phyloP scores from a whole-genome alignment of 2,329 filamentous ascomycete species.

The Exophiala oligosperma region DNA sequence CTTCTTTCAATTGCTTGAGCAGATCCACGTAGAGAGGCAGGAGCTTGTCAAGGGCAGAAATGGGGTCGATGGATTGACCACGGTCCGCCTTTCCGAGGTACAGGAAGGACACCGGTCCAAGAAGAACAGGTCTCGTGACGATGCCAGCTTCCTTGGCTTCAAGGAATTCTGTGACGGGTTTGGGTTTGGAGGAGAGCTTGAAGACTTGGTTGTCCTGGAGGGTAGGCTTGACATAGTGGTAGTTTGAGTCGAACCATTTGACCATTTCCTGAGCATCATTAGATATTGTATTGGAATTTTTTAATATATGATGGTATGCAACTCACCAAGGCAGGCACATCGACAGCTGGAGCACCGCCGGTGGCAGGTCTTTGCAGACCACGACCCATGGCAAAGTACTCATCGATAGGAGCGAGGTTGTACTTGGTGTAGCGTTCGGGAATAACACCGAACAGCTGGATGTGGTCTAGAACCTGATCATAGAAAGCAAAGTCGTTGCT shows the following conservation, averaged over 20 bases:
- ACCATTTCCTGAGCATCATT: constrained; percentile 75
- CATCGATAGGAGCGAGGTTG: constrained; percentile 82
- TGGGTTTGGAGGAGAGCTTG: constrained; percentile 82
- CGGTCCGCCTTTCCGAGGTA: constrained; percentile 97
- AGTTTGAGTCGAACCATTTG: constrained; percentile 99
- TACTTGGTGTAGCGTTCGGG: constrained; percentile 93
- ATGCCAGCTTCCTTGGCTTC: constrained; percentile 98
- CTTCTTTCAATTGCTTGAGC: constrained; percentile 87
- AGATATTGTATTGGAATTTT: too few relatives aligned
- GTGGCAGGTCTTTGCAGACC: constrained; percentile 85
- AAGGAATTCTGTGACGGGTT: constrained; percentile 90
- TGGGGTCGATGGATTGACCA: constrained; percentile 87
- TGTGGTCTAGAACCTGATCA: constrained; percentile 96
- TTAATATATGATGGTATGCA: too few relatives aligned
- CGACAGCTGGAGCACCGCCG: constrained; percentile 57
- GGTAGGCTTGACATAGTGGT: constrained; percentile 99
- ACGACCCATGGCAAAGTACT: constrained; percentile 99
- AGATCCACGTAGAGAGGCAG: constrained; percentile 94
- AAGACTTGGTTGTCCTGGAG: constrained; percentile 96
- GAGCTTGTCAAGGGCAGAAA: constrained; percentile 89
- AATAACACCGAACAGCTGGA: constrained; percentile 92
- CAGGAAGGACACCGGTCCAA: constrained; percentile 97
- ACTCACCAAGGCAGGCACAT: constrained; percentile 77
- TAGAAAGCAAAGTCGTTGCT: constrained; percentile 99
- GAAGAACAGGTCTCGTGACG: constrained; percentile 84